These are phyloP conservation scores for Aaosphaeria arxii DNA, from an alignment of 2,329 filamentous ascomycete genomes.

Conservation along the genomic window DNA sequence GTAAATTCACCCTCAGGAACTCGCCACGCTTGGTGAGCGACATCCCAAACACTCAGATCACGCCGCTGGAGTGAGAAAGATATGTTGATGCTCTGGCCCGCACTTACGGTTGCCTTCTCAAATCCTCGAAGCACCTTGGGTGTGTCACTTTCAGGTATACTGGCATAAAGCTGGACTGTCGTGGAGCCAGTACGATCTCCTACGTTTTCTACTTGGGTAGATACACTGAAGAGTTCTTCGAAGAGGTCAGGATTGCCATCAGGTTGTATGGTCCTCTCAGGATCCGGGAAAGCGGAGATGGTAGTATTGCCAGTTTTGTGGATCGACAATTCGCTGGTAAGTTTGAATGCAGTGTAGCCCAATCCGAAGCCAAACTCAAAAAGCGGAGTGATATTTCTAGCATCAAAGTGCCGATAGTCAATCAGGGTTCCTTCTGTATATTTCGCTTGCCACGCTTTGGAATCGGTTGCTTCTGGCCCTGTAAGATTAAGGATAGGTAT, in stretches of 20 bases:
- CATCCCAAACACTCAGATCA: constrained; percentile 52
- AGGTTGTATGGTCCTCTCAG: constrained; percentile 12
- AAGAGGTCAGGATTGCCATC: constrained; percentile 59
- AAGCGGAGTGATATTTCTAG: constrained; percentile 19
- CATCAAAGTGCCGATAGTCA: constrained; percentile 55
- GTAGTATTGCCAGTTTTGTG: constrained; percentile 6
- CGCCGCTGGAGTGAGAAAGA: constrained; percentile 48
- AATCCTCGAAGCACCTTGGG: constrained; percentile 47
- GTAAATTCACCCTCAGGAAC: constrained; percentile 20
- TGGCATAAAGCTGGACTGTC: constrained; percentile 58
- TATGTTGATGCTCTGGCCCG: constrained; percentile 41
- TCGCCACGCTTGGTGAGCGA: constrained; percentile 43
- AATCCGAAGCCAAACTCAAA: constrained; percentile 40
- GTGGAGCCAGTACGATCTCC: constrained; percentile 48
- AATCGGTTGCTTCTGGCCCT: constrained; percentile 25
- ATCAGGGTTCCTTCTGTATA: constrained; percentile 53
- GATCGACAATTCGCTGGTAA: constrained; percentile 9
- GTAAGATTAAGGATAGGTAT: constrained; percentile 21
- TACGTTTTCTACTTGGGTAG: constrained; percentile 50
- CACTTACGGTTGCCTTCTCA: constrained; percentile 46
- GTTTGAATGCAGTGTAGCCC: constrained; percentile 35
- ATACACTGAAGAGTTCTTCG: constrained; percentile 49
- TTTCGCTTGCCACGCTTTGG: constrained; percentile 45
- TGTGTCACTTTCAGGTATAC: constrained; percentile 40
- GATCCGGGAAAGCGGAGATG: constrained; percentile 10